Conservation (phyloP, 2,329 filamentous ascomycete genomes). For the Cercospora zeae-maydis region DNA sequence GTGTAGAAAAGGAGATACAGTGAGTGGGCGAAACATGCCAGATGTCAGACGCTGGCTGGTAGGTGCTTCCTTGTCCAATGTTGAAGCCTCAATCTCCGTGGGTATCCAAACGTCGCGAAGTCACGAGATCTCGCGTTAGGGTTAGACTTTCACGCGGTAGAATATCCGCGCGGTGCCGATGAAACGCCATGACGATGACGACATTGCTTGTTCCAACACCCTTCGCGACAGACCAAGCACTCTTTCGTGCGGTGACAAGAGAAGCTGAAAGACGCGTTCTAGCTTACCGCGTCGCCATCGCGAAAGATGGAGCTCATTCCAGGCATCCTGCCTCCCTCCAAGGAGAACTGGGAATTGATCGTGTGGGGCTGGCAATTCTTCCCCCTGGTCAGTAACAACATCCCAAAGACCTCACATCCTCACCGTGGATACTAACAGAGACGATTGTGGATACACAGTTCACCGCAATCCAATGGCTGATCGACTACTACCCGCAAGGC, state of each 20-base stretch:
- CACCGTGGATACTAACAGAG: neutral
- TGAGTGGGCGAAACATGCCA: constrained; percentile 6
- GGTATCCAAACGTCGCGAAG: neutral
- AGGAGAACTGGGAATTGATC: constrained; percentile 50
- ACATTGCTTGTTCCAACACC: constrained; percentile 1
- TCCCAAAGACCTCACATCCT: neutral
- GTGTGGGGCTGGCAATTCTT: constrained; percentile 49
- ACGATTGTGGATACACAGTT: constrained; percentile 55
- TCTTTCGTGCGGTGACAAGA: neutral
- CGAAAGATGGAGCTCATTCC: constrained; percentile 38
- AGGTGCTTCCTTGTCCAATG: neutral
- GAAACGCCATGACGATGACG: neutral
- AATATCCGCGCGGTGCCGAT: neutral
- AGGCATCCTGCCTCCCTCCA: constrained; percentile 47
- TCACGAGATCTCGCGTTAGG: neutral
- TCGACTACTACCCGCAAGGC: constrained; percentile 83
- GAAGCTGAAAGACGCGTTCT: neutral
- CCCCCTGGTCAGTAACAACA: constrained; percentile 42
- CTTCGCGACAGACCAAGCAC: neutral
- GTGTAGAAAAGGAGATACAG: neutral
- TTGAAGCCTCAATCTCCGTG: neutral
- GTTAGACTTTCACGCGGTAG: neutral
- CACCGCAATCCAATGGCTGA: constrained; percentile 68
- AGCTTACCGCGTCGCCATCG: neutral
- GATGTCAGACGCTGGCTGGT: constrained; percentile 4